These are phyloP conservation scores for Ammopiptanthus mongolicus DNA, from an alignment of 306 rosid species.

Conservation along the genomic window DNA sequence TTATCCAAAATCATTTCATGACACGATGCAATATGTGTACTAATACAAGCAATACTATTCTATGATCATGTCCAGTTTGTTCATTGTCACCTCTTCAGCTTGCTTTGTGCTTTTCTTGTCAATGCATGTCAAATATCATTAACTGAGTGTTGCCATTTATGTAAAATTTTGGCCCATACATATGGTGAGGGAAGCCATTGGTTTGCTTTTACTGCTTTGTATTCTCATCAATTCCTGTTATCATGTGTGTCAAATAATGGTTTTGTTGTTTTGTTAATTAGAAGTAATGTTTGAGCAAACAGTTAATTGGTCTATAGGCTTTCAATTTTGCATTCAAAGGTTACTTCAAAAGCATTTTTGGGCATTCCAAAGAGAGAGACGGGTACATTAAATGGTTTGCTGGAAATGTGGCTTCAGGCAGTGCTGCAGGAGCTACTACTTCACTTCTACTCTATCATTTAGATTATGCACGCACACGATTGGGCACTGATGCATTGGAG, in stretches of 20 bases:
- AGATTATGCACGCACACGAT: slow-evolving; percentile 87
- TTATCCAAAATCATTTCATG: not conserved
- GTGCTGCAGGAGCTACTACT: slow-evolving; percentile 97
- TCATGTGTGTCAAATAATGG: not conserved
- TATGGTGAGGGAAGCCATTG: not conserved
- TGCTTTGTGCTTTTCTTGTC: not conserved
- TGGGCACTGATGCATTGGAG: slow-evolving; percentile 70
- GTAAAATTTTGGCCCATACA: not conserved
- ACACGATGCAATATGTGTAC: not conserved
- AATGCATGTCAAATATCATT: not conserved
- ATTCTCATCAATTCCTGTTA: not conserved
- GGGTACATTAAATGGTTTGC: slow-evolving; percentile 91
- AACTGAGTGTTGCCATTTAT: not conserved
- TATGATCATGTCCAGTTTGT: slow-evolving; percentile 13
- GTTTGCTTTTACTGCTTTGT: not conserved
- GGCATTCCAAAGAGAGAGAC: slow-evolving; percentile 81
- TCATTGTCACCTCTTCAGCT: not conserved
- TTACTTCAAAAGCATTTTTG: slow-evolving; percentile 87
- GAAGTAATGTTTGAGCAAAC: slow-evolving; percentile 47
- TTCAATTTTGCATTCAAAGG: slow-evolving; percentile 99
- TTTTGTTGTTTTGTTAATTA: not conserved
- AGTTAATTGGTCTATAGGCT: slow-evolving; percentile 86
- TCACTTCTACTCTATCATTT: slow-evolving; percentile 83
- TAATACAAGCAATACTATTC: not conserved
- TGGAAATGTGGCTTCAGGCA: slow-evolving; percentile 98